These are phyloP conservation scores for Arabidopsis suecica DNA, from an alignment of 345 rosid genomes.

Conservation along the genomic window DNA sequence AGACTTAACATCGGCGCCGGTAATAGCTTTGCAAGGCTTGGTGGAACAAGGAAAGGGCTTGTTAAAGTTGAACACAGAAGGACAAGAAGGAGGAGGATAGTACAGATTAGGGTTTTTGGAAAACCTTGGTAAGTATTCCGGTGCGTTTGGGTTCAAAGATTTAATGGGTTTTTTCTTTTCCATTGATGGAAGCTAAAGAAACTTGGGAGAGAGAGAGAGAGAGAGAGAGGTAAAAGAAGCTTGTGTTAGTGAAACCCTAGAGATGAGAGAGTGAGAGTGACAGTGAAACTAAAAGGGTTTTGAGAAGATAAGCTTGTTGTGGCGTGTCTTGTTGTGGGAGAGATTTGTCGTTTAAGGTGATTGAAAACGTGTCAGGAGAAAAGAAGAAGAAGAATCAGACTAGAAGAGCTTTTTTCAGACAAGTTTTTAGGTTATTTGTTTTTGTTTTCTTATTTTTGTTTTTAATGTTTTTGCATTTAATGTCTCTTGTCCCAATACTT, in stretches of 20 bases:
- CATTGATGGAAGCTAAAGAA: background rate
- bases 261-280: background rate
- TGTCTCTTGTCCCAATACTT: conserved; percentile 3
- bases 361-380: conserved; percentile 24
- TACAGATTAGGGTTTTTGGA: background rate
- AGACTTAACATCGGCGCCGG: background rate
- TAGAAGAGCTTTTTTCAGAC: background rate
- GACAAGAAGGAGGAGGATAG: background rate
- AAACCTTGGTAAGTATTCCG: background rate
- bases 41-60: background rate
- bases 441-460: background rate
- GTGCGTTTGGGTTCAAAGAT: conserved; percentile 15
- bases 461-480: conserved; percentile 9
- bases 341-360: conserved; percentile 10
- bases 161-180: background rate
- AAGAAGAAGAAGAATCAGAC: background rate
- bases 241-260: background rate
- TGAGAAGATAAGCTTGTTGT: background rate
- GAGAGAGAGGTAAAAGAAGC: background rate
- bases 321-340: background rate
- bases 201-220: background rate
- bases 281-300: background rate
- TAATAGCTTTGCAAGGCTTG: background rate
- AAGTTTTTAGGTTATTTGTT: background rate
- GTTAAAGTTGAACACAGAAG: background rate